A percentile compares a stretch with the other conserved stretches of the same genome.
Evolutionary conservation across 2,329 filamentous ascomycete genomes (phyloP).

Genomic region (Aspergillus sp.): DNA sequence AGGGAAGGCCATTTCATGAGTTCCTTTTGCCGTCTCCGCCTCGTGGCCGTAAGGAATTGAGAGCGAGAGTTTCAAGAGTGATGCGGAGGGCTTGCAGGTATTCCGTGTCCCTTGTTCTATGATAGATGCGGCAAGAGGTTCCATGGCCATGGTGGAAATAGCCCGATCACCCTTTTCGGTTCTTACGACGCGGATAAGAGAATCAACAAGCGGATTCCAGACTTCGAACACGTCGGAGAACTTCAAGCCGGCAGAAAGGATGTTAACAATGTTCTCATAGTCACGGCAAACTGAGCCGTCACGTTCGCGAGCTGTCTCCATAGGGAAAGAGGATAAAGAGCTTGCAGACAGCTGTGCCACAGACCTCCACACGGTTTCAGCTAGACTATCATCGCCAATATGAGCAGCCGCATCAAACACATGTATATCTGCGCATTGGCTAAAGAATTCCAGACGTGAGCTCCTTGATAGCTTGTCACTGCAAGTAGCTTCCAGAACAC

Average conservation of each 20-base stretch:
- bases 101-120: slow-evolving; percentile 31
- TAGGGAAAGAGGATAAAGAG: slow-evolving; percentile 44
- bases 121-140: slow-evolving; percentile 66
- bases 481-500: slow-evolving; percentile 36
- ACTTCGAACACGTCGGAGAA: slow-evolving; percentile 30
- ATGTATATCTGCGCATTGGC: slow-evolving; percentile 38
- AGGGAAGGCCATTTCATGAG: slow-evolving; percentile 21
- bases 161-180: slow-evolving; percentile 68
- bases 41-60: slow-evolving; percentile 33
- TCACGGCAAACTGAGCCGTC: slow-evolving; percentile 62
- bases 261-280: slow-evolving; percentile 67
- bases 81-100: slow-evolving; percentile 38
- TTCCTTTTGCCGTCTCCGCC: not conserved
- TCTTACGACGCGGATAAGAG: slow-evolving; percentile 58
- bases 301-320: slow-evolving; percentile 45
- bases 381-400: slow-evolving; percentile 14
- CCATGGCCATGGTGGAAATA: slow-evolving; percentile 66
- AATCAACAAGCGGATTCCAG: slow-evolving; percentile 58
- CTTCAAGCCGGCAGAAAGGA: slow-evolving; percentile 63
- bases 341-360: slow-evolving; percentile 35
- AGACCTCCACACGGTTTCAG: slow-evolving; percentile 38
- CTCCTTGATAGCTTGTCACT: slow-evolving; percentile 36
- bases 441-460: slow-evolving; percentile 41
- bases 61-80: slow-evolving; percentile 37
- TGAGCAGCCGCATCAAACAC: slow-evolving; percentile 17